A percentile compares a stretch with the other conserved stretches of the same genome.
These are phyloP conservation scores for Cephaloascus albidus DNA, from an alignment of 805 yeast species.

Conservation along the genomic window DNA sequence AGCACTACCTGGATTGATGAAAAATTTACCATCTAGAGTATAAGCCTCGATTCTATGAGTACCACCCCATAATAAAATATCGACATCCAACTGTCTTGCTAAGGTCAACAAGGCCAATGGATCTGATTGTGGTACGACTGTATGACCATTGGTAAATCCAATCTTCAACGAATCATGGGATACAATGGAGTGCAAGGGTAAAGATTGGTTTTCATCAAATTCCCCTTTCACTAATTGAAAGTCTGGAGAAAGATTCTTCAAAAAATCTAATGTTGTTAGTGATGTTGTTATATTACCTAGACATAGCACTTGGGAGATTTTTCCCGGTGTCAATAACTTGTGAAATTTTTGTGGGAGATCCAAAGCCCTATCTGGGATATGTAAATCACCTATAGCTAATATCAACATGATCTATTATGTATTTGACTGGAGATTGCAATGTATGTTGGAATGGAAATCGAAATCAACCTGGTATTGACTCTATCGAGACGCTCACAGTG, in stretches of 20 bases:
- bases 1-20: conserved; percentile 94
- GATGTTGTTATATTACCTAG: conserved; percentile 78
- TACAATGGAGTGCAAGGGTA: conserved; percentile 60
- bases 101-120: conserved; percentile 73
- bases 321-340: conserved; percentile 74
- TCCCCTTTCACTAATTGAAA: conserved; percentile 78
- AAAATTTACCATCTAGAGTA: conserved; percentile 84
- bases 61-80: conserved; percentile 87
- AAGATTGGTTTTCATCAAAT: conserved; percentile 43
- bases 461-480: too few species aligned
- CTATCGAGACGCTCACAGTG: too few species aligned
- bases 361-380: conserved; percentile 78
- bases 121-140: conserved; percentile 77
- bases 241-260: conserved; percentile 61
- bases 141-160: conserved; percentile 81
- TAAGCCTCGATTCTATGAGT: conserved; percentile 91
- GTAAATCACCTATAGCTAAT: conserved; percentile 81
- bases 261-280: conserved; percentile 49
- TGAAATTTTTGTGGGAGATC: conserved; percentile 56
- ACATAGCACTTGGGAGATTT: conserved; percentile 76
- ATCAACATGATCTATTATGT: conserved; percentile 21
- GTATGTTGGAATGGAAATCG: too few species aligned
- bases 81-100: conserved; percentile 89
- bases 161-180: conserved; percentile 63
- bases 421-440: too few species aligned